Evolutionary conservation across 768 basidiomycete species (phyloP), one percentile per base, ranked within the genome.

Genomic region (Lactarius evosmus): DNA sequence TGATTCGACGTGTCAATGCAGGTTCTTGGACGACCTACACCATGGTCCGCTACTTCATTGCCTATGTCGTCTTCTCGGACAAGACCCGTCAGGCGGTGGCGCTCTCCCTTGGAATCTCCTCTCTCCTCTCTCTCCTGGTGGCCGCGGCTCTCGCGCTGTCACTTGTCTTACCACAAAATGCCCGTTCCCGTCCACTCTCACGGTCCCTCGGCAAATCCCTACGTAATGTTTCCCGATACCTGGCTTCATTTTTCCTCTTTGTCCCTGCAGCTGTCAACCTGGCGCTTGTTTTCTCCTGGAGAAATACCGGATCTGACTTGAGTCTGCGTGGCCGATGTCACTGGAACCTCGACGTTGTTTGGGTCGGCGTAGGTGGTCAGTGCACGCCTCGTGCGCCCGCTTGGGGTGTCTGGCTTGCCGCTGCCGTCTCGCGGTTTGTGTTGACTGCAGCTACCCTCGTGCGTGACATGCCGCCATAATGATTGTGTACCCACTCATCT

Each of bases 301-400:
- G 77, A 67, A 76, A 25, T 71, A 77, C 11, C 56, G 76, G 2
- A 72, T 77, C 71, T 32, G 77, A 77, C 58, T 65, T 82, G 50
- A 74, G 75, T 59, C 69, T 76, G 40, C 71, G 70, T 27, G 72
- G 72, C 50, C 79, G 83, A n/a, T 91, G 89, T 63, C 73, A 75
- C 51, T 78, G 87, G 75, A 85, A 88, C 66, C 75, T 89, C 49
- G 89, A 91, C 70, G 77, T 85, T 49, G 74, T 85, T 11, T 91
- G 89, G 89, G 80, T 83, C 5, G 76, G 78, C 14, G 69, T 70
- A 0, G 74, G 72, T 64, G 53, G 69, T 62, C 58, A 61, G 62
- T 58, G 78, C 71, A 51, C 66, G 53, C 59, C 72, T 36, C 58
- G 52, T 40, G 74, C 78, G 4, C 75, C 78, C 7, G 62, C 78